phyloP scores from a whole-genome alignment of 140 eudicot species.

The Oenanthe javanica region DNA sequence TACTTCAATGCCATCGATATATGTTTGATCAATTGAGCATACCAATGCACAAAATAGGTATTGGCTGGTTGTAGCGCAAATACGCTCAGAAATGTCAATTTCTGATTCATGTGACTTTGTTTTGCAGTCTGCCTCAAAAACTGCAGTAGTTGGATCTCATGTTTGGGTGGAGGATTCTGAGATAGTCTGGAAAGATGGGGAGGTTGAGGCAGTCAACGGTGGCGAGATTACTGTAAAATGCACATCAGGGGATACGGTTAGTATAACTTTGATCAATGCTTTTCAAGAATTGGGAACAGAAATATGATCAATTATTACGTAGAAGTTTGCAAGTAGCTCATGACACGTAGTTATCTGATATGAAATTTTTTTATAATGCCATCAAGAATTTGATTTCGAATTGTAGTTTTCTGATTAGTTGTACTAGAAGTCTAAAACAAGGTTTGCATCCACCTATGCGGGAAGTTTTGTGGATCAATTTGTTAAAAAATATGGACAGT shows the following conservation, averaged over 20 bases:
- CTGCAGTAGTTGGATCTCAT: constrained; percentile 60
- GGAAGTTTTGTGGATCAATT: background rate
- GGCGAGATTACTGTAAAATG: constrained; percentile 39
- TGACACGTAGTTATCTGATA: background rate
- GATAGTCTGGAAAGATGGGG: constrained; percentile 82
- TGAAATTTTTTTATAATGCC: background rate
- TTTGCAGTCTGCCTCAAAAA: constrained; percentile 45
- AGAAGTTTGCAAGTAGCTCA: background rate
- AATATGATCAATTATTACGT: background rate
- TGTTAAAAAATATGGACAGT: background rate
- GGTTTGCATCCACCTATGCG: background rate
- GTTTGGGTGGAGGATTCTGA: constrained; percentile 93
- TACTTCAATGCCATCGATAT: background rate
- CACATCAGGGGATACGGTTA: constrained; percentile 57
- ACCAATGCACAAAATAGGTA: background rate
- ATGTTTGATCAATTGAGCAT: background rate
- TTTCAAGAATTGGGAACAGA: background rate
- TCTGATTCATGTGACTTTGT: background rate
- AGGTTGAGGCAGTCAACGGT: constrained; percentile 53
- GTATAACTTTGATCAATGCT: constrained; percentile 11
- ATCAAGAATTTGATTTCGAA: background rate
- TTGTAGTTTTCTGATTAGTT: background rate
- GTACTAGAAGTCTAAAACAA: background rate
- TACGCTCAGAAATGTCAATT: background rate
- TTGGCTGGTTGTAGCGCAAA: background rate